Conservation (phyloP, 1,139 yeast genomes). For the Sugiyamaella japonica region DNA sequence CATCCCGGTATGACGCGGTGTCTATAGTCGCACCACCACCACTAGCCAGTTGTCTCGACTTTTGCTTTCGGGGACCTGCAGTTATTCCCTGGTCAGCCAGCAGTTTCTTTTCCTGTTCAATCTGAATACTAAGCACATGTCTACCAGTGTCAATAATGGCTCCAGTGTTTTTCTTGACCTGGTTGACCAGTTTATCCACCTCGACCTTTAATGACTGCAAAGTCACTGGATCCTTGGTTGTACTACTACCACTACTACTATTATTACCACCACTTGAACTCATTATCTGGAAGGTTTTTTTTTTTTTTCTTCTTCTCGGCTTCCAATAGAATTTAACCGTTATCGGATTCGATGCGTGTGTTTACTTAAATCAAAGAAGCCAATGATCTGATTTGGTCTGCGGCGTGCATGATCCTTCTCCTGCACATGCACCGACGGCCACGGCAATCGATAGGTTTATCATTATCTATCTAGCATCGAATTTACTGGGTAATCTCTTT, state of each 20-base stretch:
- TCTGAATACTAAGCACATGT: constrained; percentile 68
- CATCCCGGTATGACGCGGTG: constrained; percentile 6
- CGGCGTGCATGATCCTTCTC: constrained; percentile 2
- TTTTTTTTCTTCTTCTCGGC: background rate
- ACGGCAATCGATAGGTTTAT: background rate
- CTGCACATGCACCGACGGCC: background rate
- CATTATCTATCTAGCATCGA: too few relatives aligned
- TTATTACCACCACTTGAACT: background rate
- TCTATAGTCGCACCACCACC: background rate
- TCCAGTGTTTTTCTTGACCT: constrained; percentile 36
- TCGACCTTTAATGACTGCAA: constrained; percentile 28
- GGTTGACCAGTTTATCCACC: constrained; percentile 33
- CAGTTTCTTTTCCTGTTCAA: constrained; percentile 45
- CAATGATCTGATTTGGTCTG: background rate
- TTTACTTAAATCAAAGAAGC: background rate
- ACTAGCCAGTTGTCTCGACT: background rate
- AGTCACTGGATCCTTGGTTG: constrained; percentile 15
- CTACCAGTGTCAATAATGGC: constrained; percentile 68
- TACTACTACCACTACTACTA: background rate
- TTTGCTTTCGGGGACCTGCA: background rate
- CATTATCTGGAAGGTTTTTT: background rate
- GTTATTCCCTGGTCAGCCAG: constrained; percentile 10
- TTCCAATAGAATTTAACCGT: background rate
- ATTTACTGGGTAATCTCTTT: too few relatives aligned
- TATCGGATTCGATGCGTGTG: background rate